Conservation (phyloP, 495 filamentous ascomycete species). For the Tetracladium setigerum region DNA sequence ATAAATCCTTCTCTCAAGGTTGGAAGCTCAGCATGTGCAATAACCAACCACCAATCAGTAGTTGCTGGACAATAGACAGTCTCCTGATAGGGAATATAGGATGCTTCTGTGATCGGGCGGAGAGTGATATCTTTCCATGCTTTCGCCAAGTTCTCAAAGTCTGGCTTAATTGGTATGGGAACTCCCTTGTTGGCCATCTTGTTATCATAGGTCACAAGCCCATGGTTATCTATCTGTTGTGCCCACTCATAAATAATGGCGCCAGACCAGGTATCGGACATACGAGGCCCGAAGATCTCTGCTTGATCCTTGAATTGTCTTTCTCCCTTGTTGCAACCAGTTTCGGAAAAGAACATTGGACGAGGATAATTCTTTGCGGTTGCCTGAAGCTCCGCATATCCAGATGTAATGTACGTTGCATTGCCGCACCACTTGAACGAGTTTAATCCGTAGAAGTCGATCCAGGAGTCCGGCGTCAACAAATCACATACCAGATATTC, state of each 20-base stretch:
- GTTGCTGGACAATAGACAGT: conserved; percentile 65
- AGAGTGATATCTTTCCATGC: conserved; percentile 70
- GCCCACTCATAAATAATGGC: conserved; percentile 88
- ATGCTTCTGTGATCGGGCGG: conserved; percentile 51
- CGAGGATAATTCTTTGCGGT: conserved; percentile 49
- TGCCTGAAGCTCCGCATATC: conserved; percentile 58
- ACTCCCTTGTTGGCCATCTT: conserved; percentile 63
- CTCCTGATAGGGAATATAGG: conserved; percentile 53
- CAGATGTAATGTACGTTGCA: conserved; percentile 55
- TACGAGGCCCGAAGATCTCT: conserved; percentile 65
- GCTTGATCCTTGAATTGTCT: conserved; percentile 69
- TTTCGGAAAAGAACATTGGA: conserved; percentile 81
- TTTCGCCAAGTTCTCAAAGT: conserved; percentile 66
- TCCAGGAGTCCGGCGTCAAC: conserved; percentile 51
- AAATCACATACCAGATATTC: conserved; percentile 76
- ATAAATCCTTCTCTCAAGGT: conserved; percentile 50
- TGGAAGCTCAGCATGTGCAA: conserved; percentile 61
- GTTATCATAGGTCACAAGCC: conserved; percentile 70
- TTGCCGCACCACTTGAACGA: conserved; percentile 82
- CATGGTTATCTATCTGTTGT: conserved; percentile 74
- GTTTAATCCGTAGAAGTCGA: conserved; percentile 83
- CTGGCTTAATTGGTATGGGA: conserved; percentile 64
- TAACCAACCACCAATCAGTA: conserved; percentile 57
- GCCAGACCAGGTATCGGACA: conserved; percentile 71
- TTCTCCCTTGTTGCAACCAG: conserved; percentile 62